Conservation (phyloP, 2,329 filamentous ascomycete species). For the Celoporthe dispersa region DNA sequence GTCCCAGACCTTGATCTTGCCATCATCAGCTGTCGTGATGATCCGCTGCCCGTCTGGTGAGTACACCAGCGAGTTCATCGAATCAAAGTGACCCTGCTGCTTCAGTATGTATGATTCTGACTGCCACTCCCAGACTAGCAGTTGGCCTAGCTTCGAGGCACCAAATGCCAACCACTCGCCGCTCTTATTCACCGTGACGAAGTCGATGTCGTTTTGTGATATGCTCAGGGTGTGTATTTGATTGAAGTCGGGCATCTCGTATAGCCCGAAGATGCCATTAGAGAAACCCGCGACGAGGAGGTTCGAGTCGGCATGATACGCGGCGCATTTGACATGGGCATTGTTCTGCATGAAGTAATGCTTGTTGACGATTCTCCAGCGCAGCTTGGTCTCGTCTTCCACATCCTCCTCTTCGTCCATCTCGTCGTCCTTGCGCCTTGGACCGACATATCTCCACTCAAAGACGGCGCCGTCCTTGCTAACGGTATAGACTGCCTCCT, state of each 20-base stretch:
- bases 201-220: slow-evolving; percentile 95
- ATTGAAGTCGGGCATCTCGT: slow-evolving; percentile 95
- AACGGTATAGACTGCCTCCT: slow-evolving; percentile 94
- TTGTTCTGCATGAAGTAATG: slow-evolving; percentile 95
- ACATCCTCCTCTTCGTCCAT: slow-evolving; percentile 64
- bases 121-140: slow-evolving; percentile 99
- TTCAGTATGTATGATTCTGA: slow-evolving; percentile 99
- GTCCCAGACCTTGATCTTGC: slow-evolving; percentile 99
- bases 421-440: slow-evolving; percentile 62
- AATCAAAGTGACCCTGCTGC: slow-evolving; percentile 96
- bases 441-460: slow-evolving; percentile 82
- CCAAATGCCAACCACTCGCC: slow-evolving; percentile 98
- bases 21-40: slow-evolving; percentile 92
- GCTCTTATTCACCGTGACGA: slow-evolving; percentile 89
- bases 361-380: slow-evolving; percentile 89
- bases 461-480: slow-evolving; percentile 98
- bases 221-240: slow-evolving; percentile 92
- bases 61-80: slow-evolving; percentile 91
- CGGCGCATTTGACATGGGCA: slow-evolving; percentile 85
- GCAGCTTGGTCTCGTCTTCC: slow-evolving; percentile 67
- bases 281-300: slow-evolving; percentile 97
- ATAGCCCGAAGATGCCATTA: slow-evolving; percentile 89
- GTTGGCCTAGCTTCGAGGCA: slow-evolving; percentile 89
- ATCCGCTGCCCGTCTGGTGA: slow-evolving; percentile 92
- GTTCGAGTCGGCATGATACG: slow-evolving; percentile 84